A percentile compares a stretch with the other conserved stretches of the same genome.
Conservation (phyloP, 2,329 filamentous ascomycete genomes). For the Grosmannia clavigera region DNA sequence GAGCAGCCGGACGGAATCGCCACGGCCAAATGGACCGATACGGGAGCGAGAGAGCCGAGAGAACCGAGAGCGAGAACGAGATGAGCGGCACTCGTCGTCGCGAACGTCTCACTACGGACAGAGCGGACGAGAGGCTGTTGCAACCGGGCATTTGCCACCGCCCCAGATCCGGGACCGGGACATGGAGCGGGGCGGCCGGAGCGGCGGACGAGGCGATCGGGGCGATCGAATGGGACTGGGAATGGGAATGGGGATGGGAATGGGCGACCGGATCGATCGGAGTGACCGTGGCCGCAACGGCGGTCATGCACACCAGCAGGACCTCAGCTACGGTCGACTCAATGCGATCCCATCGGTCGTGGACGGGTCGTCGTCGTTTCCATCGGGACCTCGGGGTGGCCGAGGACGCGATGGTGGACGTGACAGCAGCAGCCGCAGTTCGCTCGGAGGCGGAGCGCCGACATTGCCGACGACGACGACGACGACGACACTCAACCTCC, state of each 20-base stretch:
- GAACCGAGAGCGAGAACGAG: constrained; percentile 22
- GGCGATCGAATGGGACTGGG: constrained; percentile 4
- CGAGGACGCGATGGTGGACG: constrained; percentile 15
- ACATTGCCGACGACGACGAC: neutral
- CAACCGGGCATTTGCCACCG: constrained; percentile 3
- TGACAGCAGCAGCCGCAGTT: neutral
- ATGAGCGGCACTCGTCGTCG: constrained; percentile 27
- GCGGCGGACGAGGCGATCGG: constrained; percentile 4
- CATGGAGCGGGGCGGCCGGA: neutral
- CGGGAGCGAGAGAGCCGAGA: constrained; percentile 22
- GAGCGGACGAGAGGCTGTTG: constrained; percentile 23
- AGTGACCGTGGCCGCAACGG: constrained; percentile 5
- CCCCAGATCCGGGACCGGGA: neutral
- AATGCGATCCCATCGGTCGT: constrained; percentile 35
- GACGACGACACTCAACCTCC: neutral
- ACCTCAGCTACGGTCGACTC: constrained; percentile 51
- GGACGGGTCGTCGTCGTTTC: constrained; percentile 24
- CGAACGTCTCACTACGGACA: constrained; percentile 12
- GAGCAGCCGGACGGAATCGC: constrained; percentile 31
- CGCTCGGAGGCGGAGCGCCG: constrained; percentile 5
- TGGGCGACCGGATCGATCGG: constrained; percentile 22
- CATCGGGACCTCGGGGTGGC: constrained; percentile 40
- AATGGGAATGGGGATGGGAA: neutral
- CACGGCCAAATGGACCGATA: constrained; percentile 16
- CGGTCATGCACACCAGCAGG: constrained; percentile 30